These are phyloP conservation scores for Ochetophila trinervis DNA, from an alignment of 306 rosid species.

Conservation along the genomic window DNA sequence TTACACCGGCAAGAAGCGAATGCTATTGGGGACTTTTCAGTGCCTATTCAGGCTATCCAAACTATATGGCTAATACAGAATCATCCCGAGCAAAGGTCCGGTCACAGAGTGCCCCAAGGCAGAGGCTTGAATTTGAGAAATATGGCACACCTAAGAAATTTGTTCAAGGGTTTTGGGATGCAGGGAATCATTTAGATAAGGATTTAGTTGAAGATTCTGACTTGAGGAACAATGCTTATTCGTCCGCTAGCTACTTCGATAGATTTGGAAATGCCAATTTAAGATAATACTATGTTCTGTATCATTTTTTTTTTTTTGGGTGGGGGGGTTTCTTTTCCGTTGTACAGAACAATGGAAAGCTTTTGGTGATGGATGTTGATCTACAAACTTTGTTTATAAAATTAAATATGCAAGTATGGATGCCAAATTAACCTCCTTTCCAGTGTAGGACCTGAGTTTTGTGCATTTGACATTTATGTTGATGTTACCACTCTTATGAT, in stretches of 20 bases:
- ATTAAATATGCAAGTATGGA: slow-evolving; percentile 1
- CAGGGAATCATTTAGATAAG: slow-evolving; percentile 44
- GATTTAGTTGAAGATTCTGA: slow-evolving; percentile 33
- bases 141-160: slow-evolving; percentile 38
- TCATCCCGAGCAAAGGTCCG: slow-evolving; percentile 83
- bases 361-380: neutral
- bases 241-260: slow-evolving; percentile 39
- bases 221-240: slow-evolving; percentile 31
- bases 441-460: neutral
- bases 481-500: neutral
- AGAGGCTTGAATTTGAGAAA: slow-evolving; percentile 74
- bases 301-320: neutral
- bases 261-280: slow-evolving; percentile 47
- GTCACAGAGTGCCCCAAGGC: slow-evolving; percentile 93
- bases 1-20: slow-evolving; percentile 78
- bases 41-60: slow-evolving; percentile 60
- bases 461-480: neutral
- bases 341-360: slow-evolving; percentile 19
- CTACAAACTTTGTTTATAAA: slow-evolving; percentile 14
- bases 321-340: neutral
- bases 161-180: slow-evolving; percentile 50
- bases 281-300: slow-evolving; percentile 39
- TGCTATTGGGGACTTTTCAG: slow-evolving; percentile 58
- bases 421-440: slow-evolving; percentile 13
- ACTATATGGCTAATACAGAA: slow-evolving; percentile 88